A percentile compares a stretch with the other conserved stretches of the same genome.
These are phyloP conservation scores for Neonectria neomacrospora DNA, from an alignment of 2,329 filamentous ascomycete genomes.

Conservation along the genomic window DNA sequence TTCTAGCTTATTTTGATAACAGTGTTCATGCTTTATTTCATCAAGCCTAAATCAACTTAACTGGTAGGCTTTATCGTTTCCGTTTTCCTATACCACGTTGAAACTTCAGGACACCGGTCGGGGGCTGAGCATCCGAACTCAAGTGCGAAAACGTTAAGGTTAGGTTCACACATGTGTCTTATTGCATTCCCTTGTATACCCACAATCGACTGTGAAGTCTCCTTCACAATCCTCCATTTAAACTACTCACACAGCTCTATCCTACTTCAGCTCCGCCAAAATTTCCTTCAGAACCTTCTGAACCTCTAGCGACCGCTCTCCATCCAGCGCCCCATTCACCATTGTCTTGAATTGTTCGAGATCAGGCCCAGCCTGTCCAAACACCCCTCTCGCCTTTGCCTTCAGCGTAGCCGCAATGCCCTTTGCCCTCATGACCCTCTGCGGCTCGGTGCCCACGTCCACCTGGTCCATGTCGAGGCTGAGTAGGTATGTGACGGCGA, in stretches of 20 bases:
- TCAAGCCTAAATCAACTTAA: too few relatives aligned
- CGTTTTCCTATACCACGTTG: too few relatives aligned
- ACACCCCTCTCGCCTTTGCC: conserved; percentile 56
- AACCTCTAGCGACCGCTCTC: conserved; percentile 59
- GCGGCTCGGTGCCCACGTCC: conserved; percentile 62
- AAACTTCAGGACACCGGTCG: too few relatives aligned
- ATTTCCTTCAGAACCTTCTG: conserved; percentile 56
- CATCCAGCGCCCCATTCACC: conserved; percentile 49
- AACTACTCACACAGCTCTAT: neutral
- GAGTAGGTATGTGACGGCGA: conserved; percentile 54
- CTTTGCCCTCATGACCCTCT: conserved; percentile 60
- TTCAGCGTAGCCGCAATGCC: conserved; percentile 56
- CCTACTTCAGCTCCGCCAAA: conserved; percentile 45
- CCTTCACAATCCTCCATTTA: neutral
- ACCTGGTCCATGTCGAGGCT: conserved; percentile 60
- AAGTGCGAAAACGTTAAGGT: neutral
- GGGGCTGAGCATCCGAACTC: too few relatives aligned
- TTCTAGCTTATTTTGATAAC: too few relatives aligned
- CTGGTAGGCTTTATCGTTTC: too few relatives aligned
- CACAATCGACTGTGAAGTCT: neutral
- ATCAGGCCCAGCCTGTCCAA: conserved; percentile 49
- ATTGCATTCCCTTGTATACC: neutral
- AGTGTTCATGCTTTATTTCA: too few relatives aligned
- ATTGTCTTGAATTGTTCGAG: conserved; percentile 47
- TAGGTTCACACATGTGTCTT: neutral